These are phyloP conservation scores for Cryphonectria naterciae DNA, from an alignment of 2,329 filamentous ascomycete species.

Conservation along the genomic window DNA sequence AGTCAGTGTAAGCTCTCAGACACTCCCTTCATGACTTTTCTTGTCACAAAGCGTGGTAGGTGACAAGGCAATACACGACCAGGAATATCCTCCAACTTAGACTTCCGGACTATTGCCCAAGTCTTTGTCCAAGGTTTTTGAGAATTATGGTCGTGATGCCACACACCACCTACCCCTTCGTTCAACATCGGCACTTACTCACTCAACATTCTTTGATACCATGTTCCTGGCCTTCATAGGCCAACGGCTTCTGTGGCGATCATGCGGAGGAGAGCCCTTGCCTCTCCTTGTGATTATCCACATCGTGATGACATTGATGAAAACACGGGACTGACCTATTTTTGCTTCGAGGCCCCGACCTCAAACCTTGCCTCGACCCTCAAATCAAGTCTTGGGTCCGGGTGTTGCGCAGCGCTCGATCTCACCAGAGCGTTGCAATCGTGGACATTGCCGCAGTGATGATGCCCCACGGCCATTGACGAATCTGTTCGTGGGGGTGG, in stretches of 20 bases:
- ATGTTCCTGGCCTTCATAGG: not conserved
- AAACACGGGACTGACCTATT: not conserved
- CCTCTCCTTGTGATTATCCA: not conserved
- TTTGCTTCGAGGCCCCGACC: not conserved
- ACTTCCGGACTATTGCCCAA: not conserved
- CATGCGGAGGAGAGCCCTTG: not conserved
- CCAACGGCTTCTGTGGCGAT: not conserved
- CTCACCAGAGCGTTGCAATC: not conserved
- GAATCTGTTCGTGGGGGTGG: not conserved
- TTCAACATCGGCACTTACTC: not conserved
- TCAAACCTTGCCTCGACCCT: not conserved
- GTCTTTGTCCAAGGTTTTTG: not conserved
- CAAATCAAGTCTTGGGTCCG: no score
- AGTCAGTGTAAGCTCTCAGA: not conserved
- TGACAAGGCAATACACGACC: not conserved
- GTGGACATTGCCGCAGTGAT: not conserved
- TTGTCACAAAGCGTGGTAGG: not conserved
- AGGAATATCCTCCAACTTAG: not conserved
- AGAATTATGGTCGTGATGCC: not conserved
- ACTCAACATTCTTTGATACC: no score
- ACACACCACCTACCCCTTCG: not conserved
- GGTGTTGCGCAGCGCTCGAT: not conserved
- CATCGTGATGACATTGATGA: not conserved
- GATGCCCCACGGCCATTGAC: not conserved
- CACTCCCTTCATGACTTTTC: not conserved